Evolutionary conservation across 768 basidiomycete species (phyloP), one percentile per base, ranked within the genome.

Genomic region (Clavulina sp.): DNA sequence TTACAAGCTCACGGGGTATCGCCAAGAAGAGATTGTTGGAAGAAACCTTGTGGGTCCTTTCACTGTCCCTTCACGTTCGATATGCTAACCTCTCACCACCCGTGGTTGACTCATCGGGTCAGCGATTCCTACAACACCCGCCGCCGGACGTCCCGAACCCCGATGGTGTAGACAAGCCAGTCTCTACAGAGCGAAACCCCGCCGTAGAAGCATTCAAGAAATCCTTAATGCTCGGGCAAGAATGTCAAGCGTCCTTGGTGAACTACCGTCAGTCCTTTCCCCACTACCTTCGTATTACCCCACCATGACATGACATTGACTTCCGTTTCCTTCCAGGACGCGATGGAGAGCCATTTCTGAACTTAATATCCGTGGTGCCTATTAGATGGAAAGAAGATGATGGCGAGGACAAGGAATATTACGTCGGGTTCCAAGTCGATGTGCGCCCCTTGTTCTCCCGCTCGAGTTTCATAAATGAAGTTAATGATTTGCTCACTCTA

Each of bases 391-490:
- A 76, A 18, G 66, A 56, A 57, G 71, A 76, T 38, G 81, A 78
- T 33, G 76, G 77, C 50, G 81, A 92, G 43, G 72, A 85, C 36
- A 78, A 77, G 5, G 43, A 46, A 46, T 95, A 83, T 62, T 82
- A 86, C 59, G 81, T 99, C 48, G 93, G 95, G 0, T 97, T 99
- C 70, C 91, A 99, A 66, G 83, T 95, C 51, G 88, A 96, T 65
- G 69, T 99, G 46, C 78, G 78, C 18, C 78, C 82, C 59, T 46
- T 24, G 13, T 28, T 26, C 13, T 16, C 13, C 24, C 26, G n/a
- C 43, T 46, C 13, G 13, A 16, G 13, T 16, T 16, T 46, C 43
- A 9, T 24, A 13, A 26, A 26, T 13, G 9, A 13, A 24, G 13
- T 16, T 13, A 28, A 16, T 13, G 9, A 46, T 46, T 46, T 28